Evolutionary conservation across 2,329 filamentous ascomycete species (phyloP), one percentile per base, ranked within the genome.

Genomic region (Arachnomyces sp.): DNA sequence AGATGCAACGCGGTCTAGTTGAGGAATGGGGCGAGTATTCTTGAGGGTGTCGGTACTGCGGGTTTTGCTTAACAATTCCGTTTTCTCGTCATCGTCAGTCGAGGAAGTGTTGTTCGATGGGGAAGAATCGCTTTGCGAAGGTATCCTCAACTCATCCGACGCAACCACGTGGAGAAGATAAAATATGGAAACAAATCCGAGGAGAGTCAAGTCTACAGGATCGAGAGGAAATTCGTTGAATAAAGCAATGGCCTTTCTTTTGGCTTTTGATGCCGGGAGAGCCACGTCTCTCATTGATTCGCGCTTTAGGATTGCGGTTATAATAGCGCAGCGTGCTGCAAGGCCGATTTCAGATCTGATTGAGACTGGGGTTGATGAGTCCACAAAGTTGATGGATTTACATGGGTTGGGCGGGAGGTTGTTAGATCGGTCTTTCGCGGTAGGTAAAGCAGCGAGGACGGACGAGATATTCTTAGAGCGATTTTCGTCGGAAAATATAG

Each of bases 311-410:
- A 78, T 67, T 3, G 69, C 66, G 1, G 75, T 68, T 42, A 77
- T 74, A 59, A 79, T 78, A 8, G 76, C 75, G 32, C 78, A 67
- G 5, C 74, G 75, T 30, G 79, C 68, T 3, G 75, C 72, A 38
- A 72, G 73, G 38, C 66, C 66, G 8, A 80, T 70, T 43, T 80
- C 77, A 4, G 70, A 65, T 6, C 66, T 59, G 8, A 66, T 62
- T 1, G 64, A 66, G 11, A 62, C 48, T 2, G 75, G 70, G 1
- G 76, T 66, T 1, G 75, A 76, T 0, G 71, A 71, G 46, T 76
- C 72, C 25, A 72, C 65, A 43, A 79, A 65, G 49, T 66, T 61
- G 45, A 28, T 53, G 41, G 47, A 14, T 9, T 25, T 25, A 9
- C 20, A 25, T 9, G 20, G 20, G 9, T 25, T 25, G 5, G 20